These are phyloP conservation scores for Dalbergia cultrata DNA, from an alignment of 306 rosid genomes.

Conservation along the genomic window DNA sequence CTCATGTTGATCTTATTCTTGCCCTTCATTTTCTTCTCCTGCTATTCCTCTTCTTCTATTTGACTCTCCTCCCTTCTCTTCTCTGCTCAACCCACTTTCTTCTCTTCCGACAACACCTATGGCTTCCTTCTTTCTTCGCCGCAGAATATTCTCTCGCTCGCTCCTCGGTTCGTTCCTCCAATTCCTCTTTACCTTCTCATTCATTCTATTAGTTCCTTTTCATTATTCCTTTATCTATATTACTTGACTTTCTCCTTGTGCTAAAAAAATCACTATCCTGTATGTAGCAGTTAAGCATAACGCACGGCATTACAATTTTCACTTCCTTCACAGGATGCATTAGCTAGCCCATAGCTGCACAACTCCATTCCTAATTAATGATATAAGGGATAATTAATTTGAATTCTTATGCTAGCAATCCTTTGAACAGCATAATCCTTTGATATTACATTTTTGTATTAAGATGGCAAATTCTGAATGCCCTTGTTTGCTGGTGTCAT, in stretches of 20 bases:
- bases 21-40: background rate
- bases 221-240: background rate
- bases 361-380: conserved; percentile 16
- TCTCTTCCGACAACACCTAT: conserved; percentile 39
- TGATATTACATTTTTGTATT: background rate
- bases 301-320: background rate
- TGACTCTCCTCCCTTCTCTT: conserved; percentile 6
- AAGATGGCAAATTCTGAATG: background rate
- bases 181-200: background rate
- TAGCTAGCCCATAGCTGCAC: background rate
- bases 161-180: conserved; percentile 50
- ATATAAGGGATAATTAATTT: background rate
- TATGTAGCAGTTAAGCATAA: background rate
- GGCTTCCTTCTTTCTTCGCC: conserved; percentile 65
- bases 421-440: background rate
- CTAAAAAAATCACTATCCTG: background rate
- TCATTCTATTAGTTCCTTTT: background rate
- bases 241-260: background rate
- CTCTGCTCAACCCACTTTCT: background rate
- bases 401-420: background rate
- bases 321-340: background rate
- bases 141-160: conserved; percentile 52
- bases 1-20: background rate
- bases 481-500: background rate
- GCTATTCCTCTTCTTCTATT: background rate